A percentile compares a stretch with the other conserved stretches of the same genome.
phyloP scores from a whole-genome alignment of 129 eudicot species.

The Sambucus nigra region DNA sequence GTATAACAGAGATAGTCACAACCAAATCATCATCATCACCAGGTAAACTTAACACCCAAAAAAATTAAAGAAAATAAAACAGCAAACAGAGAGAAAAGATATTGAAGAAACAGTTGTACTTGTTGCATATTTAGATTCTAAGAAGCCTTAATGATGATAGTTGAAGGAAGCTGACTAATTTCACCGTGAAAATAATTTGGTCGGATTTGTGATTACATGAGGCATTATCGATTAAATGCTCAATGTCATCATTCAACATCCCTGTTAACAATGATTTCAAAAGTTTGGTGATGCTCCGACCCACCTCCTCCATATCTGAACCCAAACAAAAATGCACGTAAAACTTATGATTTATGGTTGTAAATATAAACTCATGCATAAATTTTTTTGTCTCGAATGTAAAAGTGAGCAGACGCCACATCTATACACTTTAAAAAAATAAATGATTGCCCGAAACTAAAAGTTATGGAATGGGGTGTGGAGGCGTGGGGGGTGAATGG shows the following conservation, averaged over 20 bases:
- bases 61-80: background rate
- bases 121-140: too few species aligned
- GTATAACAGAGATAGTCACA: too few species aligned
- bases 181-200: constrained; percentile 47
- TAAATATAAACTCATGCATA: constrained; percentile 29
- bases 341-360: constrained; percentile 35
- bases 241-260: constrained; percentile 83
- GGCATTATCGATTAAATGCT: constrained; percentile 63
- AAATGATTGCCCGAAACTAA: constrained; percentile 82
- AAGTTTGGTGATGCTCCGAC: constrained; percentile 42
- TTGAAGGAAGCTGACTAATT: constrained; percentile 47
- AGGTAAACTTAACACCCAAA: too few species aligned
- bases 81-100: background rate
- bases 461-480: constrained; percentile 29
- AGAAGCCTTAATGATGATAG: constrained; percentile 48
- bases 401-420: constrained; percentile 76
- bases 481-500: constrained; percentile 7
- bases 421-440: too few species aligned
- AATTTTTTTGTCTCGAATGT: too few species aligned
- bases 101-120: too few species aligned
- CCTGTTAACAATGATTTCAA: constrained; percentile 58
- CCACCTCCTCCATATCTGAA: constrained; percentile 43
- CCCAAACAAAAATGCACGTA: constrained; percentile 87
- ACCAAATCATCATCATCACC: too few species aligned
- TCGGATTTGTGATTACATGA: constrained; percentile 56